Conservation (phyloP, 2,329 filamentous ascomycete species). For the Zarea fungicola region DNA sequence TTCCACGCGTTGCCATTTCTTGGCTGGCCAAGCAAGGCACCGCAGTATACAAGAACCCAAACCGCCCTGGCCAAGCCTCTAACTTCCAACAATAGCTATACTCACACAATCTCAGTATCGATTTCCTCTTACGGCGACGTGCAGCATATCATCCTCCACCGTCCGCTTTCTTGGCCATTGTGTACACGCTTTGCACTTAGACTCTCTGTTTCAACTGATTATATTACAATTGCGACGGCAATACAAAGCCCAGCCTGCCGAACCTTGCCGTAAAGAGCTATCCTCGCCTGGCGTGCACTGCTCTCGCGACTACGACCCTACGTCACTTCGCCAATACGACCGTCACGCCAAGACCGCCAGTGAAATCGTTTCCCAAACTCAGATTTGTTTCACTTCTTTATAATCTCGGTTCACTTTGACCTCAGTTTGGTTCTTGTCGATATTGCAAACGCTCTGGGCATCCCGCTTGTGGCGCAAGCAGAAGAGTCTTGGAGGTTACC, state of each 20-base stretch:
- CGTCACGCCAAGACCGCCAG: slow-evolving; percentile 1
- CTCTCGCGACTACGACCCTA: slow-evolving; percentile 1
- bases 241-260: not conserved
- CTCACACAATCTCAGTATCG: slow-evolving; percentile 5
- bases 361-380: not conserved
- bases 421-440: not conserved
- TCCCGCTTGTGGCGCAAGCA: no score
- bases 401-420: not conserved
- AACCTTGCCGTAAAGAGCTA: not conserved
- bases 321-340: not conserved
- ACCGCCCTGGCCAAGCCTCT: not conserved
- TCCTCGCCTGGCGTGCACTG: no score
- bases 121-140: slow-evolving; percentile 8
- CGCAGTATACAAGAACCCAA: slow-evolving; percentile 5
- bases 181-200: not conserved
- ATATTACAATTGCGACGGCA: not conserved
- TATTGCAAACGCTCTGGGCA: not conserved
- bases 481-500: no score
- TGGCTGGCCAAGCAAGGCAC: not conserved
- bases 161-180: not conserved
- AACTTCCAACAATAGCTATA: not conserved
- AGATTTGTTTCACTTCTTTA: slow-evolving; percentile 2
- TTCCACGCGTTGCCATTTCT: not conserved
- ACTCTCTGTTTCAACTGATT: not conserved
- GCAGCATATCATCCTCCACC: slow-evolving; percentile 4